Evolutionary conservation across 2,329 filamentous ascomycete genomes (phyloP), one percentile per base, ranked within the genome.

Genomic region (Colletotrichum falcatum): DNA sequence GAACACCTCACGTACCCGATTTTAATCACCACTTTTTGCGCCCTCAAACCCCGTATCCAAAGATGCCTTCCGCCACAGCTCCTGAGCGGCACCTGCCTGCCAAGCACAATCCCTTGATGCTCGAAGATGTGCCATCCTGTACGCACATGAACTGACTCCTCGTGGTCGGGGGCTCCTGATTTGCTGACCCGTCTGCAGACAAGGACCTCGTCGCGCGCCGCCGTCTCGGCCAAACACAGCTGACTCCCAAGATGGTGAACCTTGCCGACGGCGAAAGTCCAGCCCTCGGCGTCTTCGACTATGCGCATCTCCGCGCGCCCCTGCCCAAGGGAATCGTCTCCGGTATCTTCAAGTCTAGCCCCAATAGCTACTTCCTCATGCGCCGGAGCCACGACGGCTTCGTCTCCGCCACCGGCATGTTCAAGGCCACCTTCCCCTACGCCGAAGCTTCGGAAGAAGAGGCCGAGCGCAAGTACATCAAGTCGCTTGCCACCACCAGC

Each of bases 281-380:
- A 74, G 90, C 92, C 75, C 85, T 96, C 71, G 94, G 94, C 61
- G 90, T 91, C 56, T 97, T 99, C 79, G 96, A 98, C 82, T 99
- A 99, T 81, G 95, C 95, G 74, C 96, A 99, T 80, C 87, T 99
- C 60, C 92, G 95, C 78, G 95, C 95, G 71, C 95, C 96, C 18
- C 84, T 99, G 56, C 96, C 96, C 60, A 96, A 95, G 81, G 94
- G 96, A 74, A 91, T 98, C 75, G 89, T 91, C 35, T 97, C 95
- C 7, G 96, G 96, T 78, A 97, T 99, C 77, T 98, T 98, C 85
- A 92, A 93, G 77, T 91, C 91, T 70, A 91, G 91, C 79, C 95
- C 96, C 6, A 94, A 94, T 79, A 96, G 94, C 75, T 99, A 99
- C 83, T 99, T 98, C 81, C 84, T 99, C 76, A 99, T 99, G 93